Conservation (phyloP, 2,329 filamentous ascomycete species). For the Pseudogymnoascus sp. region DNA sequence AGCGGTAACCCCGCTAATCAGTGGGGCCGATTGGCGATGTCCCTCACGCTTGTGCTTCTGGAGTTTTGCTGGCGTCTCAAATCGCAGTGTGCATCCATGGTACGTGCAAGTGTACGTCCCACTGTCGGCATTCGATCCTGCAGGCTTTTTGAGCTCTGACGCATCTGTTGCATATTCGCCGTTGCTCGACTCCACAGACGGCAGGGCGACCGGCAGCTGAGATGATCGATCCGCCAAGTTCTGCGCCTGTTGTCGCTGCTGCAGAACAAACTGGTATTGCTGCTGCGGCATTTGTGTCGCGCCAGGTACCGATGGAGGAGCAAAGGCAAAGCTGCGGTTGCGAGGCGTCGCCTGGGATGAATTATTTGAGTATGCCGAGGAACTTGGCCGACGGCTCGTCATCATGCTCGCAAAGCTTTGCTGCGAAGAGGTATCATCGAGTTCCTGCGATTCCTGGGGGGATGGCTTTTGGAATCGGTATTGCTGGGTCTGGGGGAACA, state of each 20-base stretch:
- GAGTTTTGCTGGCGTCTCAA: conserved; percentile 77
- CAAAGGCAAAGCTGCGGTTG: conserved; percentile 39
- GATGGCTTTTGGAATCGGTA: conserved; percentile 30
- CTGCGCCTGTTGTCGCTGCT: conserved; percentile 23
- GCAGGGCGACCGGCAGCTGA: conserved; percentile 30
- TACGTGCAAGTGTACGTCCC: conserved; percentile 97
- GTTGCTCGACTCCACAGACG: conserved; percentile 36
- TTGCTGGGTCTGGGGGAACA: conserved; percentile 58
- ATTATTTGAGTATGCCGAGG: conserved; percentile 28
- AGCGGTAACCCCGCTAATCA: conserved; percentile 34
- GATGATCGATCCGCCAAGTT: conserved; percentile 23
- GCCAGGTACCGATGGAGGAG: conserved; percentile 34
- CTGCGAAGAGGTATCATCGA: conserved; percentile 35
- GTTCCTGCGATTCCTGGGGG: conserved; percentile 26
- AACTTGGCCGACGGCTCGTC: conserved; percentile 35
- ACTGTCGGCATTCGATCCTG: conserved; percentile 62
- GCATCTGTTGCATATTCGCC: conserved; percentile 33
- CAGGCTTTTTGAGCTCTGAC: conserved; percentile 42
- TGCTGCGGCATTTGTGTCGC: conserved; percentile 25
- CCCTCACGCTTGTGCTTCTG: conserved; percentile 95
- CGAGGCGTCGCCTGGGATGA: conserved; percentile 27
- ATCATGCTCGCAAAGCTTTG: conserved; percentile 39
- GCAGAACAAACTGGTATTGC: conserved; percentile 30
- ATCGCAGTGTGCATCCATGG: conserved; percentile 80
- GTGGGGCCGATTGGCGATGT: conserved; percentile 67